A percentile compares a stretch with the other conserved stretches of the same genome.
phyloP scores from a whole-genome alignment of 441 rosid genomes.

The Corymbia citriodora region DNA sequence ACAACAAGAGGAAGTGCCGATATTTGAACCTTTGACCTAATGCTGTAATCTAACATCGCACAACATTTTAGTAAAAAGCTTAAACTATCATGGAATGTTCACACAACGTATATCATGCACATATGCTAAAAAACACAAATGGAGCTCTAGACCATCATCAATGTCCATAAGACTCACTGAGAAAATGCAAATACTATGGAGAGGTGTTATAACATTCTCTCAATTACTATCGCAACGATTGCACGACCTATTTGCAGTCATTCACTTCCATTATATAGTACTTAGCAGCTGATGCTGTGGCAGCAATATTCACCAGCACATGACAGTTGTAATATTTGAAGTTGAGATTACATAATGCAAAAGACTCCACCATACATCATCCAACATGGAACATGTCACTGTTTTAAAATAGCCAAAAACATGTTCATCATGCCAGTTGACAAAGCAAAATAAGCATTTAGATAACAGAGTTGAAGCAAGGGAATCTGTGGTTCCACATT shows the following conservation, averaged over 20 bases:
- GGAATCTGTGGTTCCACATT: not conserved
- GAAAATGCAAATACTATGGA: not conserved
- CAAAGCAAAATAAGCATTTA: not conserved
- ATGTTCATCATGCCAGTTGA: not conserved
- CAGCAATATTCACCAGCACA: not conserved
- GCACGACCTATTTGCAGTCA: not conserved
- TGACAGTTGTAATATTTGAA: not conserved
- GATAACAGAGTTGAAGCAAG: not conserved
- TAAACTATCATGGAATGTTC: not conserved
- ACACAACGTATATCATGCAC: not conserved
- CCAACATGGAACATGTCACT: not conserved
- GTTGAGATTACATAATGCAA: not conserved
- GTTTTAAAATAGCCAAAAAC: not conserved
- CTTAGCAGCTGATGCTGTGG: not conserved
- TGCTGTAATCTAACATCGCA: not conserved
- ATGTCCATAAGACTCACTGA: not conserved
- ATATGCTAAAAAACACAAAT: not conserved
- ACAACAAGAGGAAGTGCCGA: not conserved
- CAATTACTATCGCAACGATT: not conserved
- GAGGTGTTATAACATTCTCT: not conserved
- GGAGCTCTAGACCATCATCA: not conserved
- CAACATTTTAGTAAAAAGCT: not conserved
- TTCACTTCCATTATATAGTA: not conserved
- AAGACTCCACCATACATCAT: not conserved
- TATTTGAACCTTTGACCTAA: not conserved